Evolutionary conservation across 2,329 filamentous ascomycete species (phyloP).

Genomic region (Pestalotiopsis sp.): DNA sequence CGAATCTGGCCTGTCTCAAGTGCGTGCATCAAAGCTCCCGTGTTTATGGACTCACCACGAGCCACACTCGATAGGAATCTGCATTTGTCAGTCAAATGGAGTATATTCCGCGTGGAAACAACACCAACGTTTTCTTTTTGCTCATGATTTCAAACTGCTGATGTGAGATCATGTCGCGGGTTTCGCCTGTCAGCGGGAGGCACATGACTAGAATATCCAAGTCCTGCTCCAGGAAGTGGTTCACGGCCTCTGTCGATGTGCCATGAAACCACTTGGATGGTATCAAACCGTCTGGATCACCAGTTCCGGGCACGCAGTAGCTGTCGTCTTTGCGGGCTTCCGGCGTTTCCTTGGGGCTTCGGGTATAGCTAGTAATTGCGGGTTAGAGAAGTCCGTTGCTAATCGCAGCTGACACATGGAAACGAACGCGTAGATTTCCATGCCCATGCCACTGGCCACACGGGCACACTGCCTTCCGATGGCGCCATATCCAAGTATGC

Average conservation of each 20-base stretch:
- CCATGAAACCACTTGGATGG: constrained; percentile 46
- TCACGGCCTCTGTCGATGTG: constrained; percentile 30
- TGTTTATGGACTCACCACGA: constrained; percentile 44
- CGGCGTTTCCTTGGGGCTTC: constrained; percentile 59
- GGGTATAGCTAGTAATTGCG: constrained; percentile 51
- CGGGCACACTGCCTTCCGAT: constrained; percentile 47
- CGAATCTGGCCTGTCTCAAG: constrained; percentile 41
- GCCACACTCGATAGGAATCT: constrained; percentile 56
- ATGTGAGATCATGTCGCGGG: constrained; percentile 42
- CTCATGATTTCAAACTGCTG: constrained; percentile 39
- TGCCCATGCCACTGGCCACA: constrained; percentile 61
- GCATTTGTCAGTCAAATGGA: too few species aligned
- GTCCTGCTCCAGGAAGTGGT: constrained; percentile 42
- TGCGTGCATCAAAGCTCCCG: constrained; percentile 55
- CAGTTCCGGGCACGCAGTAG: constrained; percentile 66
- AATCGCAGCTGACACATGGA: too few species aligned
- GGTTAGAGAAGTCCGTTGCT: too few species aligned
- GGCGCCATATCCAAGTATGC: constrained; percentile 46
- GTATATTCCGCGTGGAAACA: too few species aligned
- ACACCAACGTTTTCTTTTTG: constrained; percentile 52
- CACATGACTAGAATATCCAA: constrained; percentile 45
- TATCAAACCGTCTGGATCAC: constrained; percentile 42
- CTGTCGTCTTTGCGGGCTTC: constrained; percentile 60
- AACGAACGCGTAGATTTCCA: constrained; percentile 60
- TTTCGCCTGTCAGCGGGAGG: constrained; percentile 42